Percentiles rank a stretch among this genome's conserved stretches.
These are phyloP conservation scores for Diaporthe citrichinensis DNA, from an alignment of 2,329 filamentous ascomycete species.

Conservation along the genomic window DNA sequence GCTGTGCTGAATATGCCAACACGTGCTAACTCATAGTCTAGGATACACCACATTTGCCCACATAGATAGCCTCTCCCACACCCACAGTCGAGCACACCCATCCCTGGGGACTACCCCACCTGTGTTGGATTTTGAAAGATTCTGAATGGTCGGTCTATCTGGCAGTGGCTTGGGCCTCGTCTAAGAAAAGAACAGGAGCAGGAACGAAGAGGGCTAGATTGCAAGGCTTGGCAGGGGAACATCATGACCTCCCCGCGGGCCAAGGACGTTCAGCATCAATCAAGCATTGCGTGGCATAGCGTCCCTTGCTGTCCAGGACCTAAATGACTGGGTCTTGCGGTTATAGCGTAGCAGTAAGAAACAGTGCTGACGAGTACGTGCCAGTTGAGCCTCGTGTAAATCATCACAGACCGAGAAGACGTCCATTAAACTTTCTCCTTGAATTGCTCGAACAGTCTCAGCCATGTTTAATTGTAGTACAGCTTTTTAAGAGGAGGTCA, in stretches of 20 bases:
- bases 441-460: neutral
- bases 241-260: neutral
- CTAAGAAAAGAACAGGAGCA: neutral
- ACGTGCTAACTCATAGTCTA: neutral
- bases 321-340: neutral
- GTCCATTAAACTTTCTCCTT: too few relatives aligned
- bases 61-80: neutral
- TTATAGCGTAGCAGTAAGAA: neutral
- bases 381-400: neutral
- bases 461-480: too few relatives aligned
- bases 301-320: neutral
- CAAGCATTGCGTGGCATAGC: slow-evolving; percentile 9
- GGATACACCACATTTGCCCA: neutral
- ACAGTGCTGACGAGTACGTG: neutral
- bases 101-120: too few relatives aligned
- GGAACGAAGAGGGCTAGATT: neutral
- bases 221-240: slow-evolving; percentile 8
- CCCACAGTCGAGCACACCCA: neutral
- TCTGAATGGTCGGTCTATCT: neutral
- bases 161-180: neutral
- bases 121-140: neutral
- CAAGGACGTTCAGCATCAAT: neutral
- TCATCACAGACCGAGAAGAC: neutral
- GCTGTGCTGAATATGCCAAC: too few relatives aligned
- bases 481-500: neutral